Evolutionary conservation across 192 early-diverging fungal species (phyloP).

Genomic region (Gamsiella multidivaricata): DNA sequence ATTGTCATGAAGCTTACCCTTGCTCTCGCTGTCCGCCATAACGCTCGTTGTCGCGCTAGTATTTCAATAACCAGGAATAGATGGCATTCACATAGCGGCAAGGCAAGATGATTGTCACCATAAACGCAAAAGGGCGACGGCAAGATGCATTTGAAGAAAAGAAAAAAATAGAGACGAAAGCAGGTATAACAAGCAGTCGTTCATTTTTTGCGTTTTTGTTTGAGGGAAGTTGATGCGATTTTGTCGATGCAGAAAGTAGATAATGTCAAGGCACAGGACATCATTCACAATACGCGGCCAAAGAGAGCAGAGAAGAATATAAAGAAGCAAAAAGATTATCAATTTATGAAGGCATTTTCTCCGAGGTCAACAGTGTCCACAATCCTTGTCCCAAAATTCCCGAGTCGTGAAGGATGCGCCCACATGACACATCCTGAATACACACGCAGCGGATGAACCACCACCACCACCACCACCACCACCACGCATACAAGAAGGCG

Average conservation of each 20-base stretch:
- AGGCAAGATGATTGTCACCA: constrained; percentile 12
- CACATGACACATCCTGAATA: not conserved
- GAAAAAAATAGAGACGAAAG: not conserved
- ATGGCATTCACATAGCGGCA: constrained; percentile 20
- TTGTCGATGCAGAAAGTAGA: constrained; percentile 2
- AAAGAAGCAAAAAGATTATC: constrained; percentile 32
- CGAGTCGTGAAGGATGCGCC: not conserved
- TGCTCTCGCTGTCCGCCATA: constrained; percentile 45
- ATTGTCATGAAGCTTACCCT: constrained; percentile 18
- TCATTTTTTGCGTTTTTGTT: constrained; percentile 7
- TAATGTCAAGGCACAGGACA: constrained; percentile 14
- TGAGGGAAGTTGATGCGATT: not conserved
- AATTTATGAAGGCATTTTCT: constrained; percentile 25
- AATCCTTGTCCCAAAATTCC: too few species aligned
- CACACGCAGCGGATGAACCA: not conserved
- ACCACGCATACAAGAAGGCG: too few species aligned
- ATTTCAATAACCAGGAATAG: constrained; percentile 18
- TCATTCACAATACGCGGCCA: constrained; percentile 6
- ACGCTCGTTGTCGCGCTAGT: constrained; percentile 53
- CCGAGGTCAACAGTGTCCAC: too few species aligned
- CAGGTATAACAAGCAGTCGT: not conserved
- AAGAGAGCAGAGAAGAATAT: constrained; percentile 11
- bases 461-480: not conserved
- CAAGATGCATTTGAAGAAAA: not conserved
- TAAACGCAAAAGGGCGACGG: not conserved